Base-by-base conservation (phyloP, 495 filamentous ascomycete genomes). In the Chaetomidium leptoderma region DNA sequence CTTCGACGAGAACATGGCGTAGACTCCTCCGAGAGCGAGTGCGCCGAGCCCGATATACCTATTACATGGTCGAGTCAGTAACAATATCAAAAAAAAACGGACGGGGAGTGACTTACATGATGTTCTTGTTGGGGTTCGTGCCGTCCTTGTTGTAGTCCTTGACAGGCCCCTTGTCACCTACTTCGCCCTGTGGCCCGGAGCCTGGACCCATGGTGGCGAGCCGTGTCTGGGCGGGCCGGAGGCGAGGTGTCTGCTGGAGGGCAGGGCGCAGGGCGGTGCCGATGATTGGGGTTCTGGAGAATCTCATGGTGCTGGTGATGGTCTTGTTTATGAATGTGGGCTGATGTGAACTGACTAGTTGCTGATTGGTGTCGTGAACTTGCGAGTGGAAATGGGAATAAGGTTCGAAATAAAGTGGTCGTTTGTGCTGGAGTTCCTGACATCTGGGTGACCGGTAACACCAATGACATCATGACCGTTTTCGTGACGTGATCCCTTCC, bases 61-160 rank as follows among this genome's bases (percentile, higher is more conserved):
- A 4, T 21, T 1, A 16, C 2, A 6, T 1, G 11, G 11, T 4
- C 4, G 9, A 19, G 30, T 55, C n/a, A 55, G 43, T 17, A 33
- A 16, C 9, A 1, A 45, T 13, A 24, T 1, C n/a, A 10, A 11
- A 4, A 14, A 10, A n/a, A 32, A 13, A 2, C 17, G 13, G 4
- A 16, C 26, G 1, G n/a, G 26, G 36, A 21, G 7, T 8, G 17
- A 58, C 64, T 21, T 48, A 66, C 64, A 62, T 36, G 13, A 64
- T 30, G 45, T 62, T 66, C 61, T 66, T 66, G 58, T 66, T 66
- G 3, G 64, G 59, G 27, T 64, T 58, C 5, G 59, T 62, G 27
- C 64, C 64, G 44, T 64, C 64, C 56, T 63, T 63, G 50, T 63
- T 55, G 39, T 63, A 63, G 46, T 27, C 51, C 52, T 63, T 63